Percentiles rank a stretch among this genome's conserved stretches.
These are phyloP conservation scores for Tetrastigma voinierianum DNA, from an alignment of 164 flowering plant genomes.

Conservation along the genomic window DNA sequence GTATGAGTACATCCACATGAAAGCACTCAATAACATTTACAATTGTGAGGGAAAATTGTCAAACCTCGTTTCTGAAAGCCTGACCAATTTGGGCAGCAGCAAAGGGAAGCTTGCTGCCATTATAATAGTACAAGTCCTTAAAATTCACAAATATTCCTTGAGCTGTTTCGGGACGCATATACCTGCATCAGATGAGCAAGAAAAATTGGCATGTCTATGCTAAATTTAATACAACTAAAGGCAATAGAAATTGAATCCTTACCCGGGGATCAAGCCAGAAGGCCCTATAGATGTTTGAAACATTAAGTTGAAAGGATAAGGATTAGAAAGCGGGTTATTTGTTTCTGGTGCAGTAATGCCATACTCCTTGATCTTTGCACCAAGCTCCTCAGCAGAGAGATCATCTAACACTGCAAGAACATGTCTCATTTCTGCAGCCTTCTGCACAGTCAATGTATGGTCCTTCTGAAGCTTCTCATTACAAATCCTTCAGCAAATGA, in stretches of 20 bases:
- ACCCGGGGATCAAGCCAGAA: conserved; percentile 84
- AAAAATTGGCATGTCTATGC: neutral
- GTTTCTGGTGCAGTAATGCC: conserved; percentile 94
- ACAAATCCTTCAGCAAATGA: conserved; percentile 93
- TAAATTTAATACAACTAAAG: too few species aligned
- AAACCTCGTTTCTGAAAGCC: conserved; percentile 98
- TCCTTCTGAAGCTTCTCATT: conserved; percentile 91
- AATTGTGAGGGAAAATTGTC: neutral
- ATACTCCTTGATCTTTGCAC: conserved; percentile 88
- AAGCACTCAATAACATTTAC: neutral
- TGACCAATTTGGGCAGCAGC: conserved; percentile 99
- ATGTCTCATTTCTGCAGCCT: conserved; percentile 72
- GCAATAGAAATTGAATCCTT: conserved; percentile 13
- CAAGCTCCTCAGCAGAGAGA: conserved; percentile 75
- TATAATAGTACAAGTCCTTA: conserved; percentile 88
- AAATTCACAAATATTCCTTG: conserved; percentile 99
- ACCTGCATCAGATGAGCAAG: conserved; percentile 43
- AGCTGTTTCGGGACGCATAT: conserved; percentile 98
- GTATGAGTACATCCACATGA: neutral
- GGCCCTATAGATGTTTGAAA: conserved; percentile 97
- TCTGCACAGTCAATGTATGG: conserved; percentile 50
- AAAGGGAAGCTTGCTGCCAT: conserved; percentile 96
- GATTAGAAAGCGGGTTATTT: conserved; percentile 86
- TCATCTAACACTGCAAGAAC: conserved; percentile 87
- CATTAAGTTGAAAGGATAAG: conserved; percentile 97